These are phyloP conservation scores for Yamadazyma friedrichii DNA, from an alignment of 1,139 yeast species.

Conservation along the genomic window DNA sequence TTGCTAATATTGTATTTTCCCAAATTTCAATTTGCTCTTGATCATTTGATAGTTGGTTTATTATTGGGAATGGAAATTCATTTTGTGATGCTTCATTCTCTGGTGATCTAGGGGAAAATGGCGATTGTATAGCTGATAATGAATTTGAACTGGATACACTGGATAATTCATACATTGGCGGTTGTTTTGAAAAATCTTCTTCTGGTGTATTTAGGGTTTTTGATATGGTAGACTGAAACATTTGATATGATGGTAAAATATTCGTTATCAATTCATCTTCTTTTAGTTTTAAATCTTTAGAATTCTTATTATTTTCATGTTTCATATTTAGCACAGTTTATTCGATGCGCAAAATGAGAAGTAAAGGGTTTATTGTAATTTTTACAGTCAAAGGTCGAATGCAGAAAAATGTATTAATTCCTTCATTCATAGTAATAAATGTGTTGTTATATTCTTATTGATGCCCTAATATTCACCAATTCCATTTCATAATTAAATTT, in stretches of 20 bases:
- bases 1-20: slow-evolving; percentile 46
- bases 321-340: no score
- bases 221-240: slow-evolving; percentile 46
- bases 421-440: no score
- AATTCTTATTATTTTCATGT: not conserved
- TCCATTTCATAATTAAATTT: no score
- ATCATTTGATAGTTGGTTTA: slow-evolving; percentile 14
- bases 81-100: slow-evolving; percentile 1
- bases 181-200: slow-evolving; percentile 42
- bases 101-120: slow-evolving; percentile 14
- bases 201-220: slow-evolving; percentile 37
- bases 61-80: slow-evolving; percentile 19
- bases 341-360: not conserved
- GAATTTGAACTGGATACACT: slow-evolving; percentile 26
- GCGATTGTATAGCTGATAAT: slow-evolving; percentile 19
- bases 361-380: not conserved
- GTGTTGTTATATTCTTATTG: no score
- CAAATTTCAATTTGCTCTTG: slow-evolving; percentile 34
- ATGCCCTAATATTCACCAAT: no score
- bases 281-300: not conserved
- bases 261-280: slow-evolving; percentile 37
- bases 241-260: slow-evolving; percentile 47
- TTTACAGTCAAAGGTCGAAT: no score
- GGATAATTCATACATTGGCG: slow-evolving; percentile 44
- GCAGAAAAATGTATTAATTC: no score